phyloP scores from a whole-genome alignment of 805 yeast genomes.

The Priceomyces haplophilus region DNA sequence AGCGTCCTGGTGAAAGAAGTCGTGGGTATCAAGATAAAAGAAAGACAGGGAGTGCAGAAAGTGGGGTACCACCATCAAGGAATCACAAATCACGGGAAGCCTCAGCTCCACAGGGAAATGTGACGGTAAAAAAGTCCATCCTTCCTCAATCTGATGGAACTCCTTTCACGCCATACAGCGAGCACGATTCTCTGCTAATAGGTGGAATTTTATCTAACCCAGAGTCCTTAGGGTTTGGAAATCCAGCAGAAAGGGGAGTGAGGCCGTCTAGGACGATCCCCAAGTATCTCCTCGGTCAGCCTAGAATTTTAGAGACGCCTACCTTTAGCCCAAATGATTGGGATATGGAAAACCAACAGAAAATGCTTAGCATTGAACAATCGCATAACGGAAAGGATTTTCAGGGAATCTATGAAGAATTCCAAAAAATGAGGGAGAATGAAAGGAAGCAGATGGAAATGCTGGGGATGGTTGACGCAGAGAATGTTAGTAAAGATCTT shows the following conservation, averaged over 20 bases:
- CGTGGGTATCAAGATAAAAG: slow-evolving; percentile 3
- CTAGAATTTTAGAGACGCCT: slow-evolving; percentile 33
- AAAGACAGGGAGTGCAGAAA: not conserved
- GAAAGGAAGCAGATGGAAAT: slow-evolving; percentile 80
- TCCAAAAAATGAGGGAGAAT: slow-evolving; percentile 66
- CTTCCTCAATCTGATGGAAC: not conserved
- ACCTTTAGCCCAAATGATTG: slow-evolving; percentile 47
- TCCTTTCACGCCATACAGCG: slow-evolving; percentile 9
- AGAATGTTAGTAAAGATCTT: slow-evolving; percentile 75
- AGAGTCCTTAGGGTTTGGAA: slow-evolving; percentile 26
- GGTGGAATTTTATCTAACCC: slow-evolving; percentile 34
- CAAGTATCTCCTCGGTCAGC: slow-evolving; percentile 33
- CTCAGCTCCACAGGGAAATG: not conserved
- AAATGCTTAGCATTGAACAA: slow-evolving; percentile 52
- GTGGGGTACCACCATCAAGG: not conserved
- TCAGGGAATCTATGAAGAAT: slow-evolving; percentile 70
- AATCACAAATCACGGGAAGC: not conserved
- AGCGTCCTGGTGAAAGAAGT: slow-evolving; percentile 1
- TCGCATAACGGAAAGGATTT: slow-evolving; percentile 48
- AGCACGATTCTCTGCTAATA: slow-evolving; percentile 19
- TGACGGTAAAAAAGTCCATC: not conserved
- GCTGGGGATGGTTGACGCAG: slow-evolving; percentile 81
- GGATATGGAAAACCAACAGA: slow-evolving; percentile 73
- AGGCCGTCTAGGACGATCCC: slow-evolving; percentile 29
- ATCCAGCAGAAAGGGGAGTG: slow-evolving; percentile 4